Base-by-base conservation (phyloP, 257 asterid genomes). In the Pogostemon cablin region DNA sequence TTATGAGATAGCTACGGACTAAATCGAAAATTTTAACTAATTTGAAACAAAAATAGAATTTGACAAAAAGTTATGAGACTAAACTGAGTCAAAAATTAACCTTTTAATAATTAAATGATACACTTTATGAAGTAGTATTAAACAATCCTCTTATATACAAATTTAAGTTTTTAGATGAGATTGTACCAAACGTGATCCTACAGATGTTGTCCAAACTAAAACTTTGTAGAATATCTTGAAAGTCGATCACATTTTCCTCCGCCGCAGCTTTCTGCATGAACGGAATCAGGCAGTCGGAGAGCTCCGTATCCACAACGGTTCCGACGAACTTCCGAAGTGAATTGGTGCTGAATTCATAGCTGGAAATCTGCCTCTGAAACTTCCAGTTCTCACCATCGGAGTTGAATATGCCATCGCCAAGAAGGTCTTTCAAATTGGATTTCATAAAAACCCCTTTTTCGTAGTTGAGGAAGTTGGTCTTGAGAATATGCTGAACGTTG, bases 351-450 rank as follows among this genome's bases (percentile, higher is more conserved):
- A 81, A 84, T 44, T 79, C 85, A 47, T 84, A 80, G 79, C 80
- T 75, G 6, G 83, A 65, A 3, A 84, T 74, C 64, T 84, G 82
- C 17, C 89, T 43, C 78, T 84, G 86, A 59, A 72, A 74, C 64
- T 81, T 81, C 89, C 89, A 84, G 2, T 8, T 74, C 3, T 79
- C 76, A 1, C 89, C 88, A 9, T 84, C 82, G 72, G 79, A 3
- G 69, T 81, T 79, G 72, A 84, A 84, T 4, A 84, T 81, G 1
- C 89, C 89, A 7, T 74, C 74, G 11, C 58, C 70, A n/a, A 65
- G 59, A 6, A 65, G 34, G 68, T 62, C 68, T 62, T 25, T 20
- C 15, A 62, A 32, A 20, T 42, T 17, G 40, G 6, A 0, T 25
- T 42, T 62, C 6, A 61, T n/a, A 37, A 61, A 39, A 6, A 39